Evolutionary conservation across 1,284 basidiomycete species (phyloP).

Genomic region (Pyrrhoderma lamaoense): DNA sequence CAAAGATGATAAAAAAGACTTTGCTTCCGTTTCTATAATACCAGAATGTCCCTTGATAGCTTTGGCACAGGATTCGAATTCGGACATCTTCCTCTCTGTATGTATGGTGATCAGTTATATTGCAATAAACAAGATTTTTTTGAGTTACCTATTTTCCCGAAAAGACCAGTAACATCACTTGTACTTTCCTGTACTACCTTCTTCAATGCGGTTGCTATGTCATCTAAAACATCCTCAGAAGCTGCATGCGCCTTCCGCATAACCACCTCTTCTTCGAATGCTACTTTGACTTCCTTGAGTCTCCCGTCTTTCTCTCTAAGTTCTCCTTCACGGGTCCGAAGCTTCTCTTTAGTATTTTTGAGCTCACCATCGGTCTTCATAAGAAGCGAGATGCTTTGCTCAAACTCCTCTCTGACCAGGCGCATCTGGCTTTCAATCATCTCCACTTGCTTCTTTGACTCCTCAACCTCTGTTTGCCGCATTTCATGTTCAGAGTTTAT

Average conservation of each 20-base stretch:
- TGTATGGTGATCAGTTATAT: constrained; percentile 14
- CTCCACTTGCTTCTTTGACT: constrained; percentile 75
- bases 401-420: constrained; percentile 82
- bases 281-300: constrained; percentile 45
- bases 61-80: constrained; percentile 61
- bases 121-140: not conserved
- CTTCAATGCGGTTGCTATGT: constrained; percentile 64
- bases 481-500: constrained; percentile 73
- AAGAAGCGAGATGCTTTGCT: constrained; percentile 75
- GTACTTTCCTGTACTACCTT: constrained; percentile 62
- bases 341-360: constrained; percentile 50
- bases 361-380: constrained; percentile 72
- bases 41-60: constrained; percentile 58
- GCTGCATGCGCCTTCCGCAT: constrained; percentile 71
- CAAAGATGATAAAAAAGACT: constrained; percentile 50
- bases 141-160: constrained; percentile 74
- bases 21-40: constrained; percentile 44
- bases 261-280: constrained; percentile 70
- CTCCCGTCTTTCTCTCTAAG: constrained; percentile 49
- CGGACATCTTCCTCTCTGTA: constrained; percentile 67
- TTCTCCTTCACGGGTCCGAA: constrained; percentile 48
- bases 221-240: constrained; percentile 67
- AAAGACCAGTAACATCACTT: constrained; percentile 66
- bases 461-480: constrained; percentile 67
- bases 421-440: constrained; percentile 78